phyloP scores from a whole-genome alignment of 352 stramenopile genomes.

The Pythium sp. region DNA sequence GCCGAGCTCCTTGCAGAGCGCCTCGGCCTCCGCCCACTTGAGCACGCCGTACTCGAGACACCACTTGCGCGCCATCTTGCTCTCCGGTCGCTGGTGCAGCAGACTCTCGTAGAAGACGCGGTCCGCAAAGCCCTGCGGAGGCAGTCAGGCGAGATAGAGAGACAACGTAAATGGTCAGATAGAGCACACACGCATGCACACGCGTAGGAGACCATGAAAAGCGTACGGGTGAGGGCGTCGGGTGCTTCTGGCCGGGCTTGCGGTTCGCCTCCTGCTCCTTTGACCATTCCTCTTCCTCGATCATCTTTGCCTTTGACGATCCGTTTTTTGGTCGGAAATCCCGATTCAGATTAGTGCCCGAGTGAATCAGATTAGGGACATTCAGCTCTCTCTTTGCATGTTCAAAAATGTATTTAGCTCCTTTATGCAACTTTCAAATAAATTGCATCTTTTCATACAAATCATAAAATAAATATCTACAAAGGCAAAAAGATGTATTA shows the following conservation, averaged over 20 bases:
- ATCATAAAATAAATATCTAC: too few relatives aligned
- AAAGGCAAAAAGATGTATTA: too few relatives aligned
- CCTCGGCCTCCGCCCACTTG: conserved; percentile 80
- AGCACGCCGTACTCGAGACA: conserved; percentile 89
- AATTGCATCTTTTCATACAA: too few relatives aligned
- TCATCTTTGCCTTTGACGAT: conserved; percentile 30
- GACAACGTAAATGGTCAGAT: neutral
- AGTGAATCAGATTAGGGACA: too few relatives aligned
- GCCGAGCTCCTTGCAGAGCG: conserved; percentile 72
- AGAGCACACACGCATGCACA: neutral
- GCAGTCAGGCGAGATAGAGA: neutral
- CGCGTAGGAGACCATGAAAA: too few relatives aligned
- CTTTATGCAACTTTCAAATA: too few relatives aligned
- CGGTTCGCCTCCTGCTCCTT: conserved; percentile 89
- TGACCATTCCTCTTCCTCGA: conserved; percentile 85
- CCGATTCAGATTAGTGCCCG: too few relatives aligned
- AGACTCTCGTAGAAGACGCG: conserved; percentile 91
- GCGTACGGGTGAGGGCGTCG: conserved; percentile 77
- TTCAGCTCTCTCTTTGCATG: too few relatives aligned
- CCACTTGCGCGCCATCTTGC: conserved; percentile 88
- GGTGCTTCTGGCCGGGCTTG: conserved; percentile 87
- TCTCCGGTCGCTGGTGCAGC: conserved; percentile 79
- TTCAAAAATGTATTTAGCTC: too few relatives aligned
- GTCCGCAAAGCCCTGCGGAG: conserved; percentile 75
- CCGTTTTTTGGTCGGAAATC: too few relatives aligned